phyloP scores from a whole-genome alignment of 345 rosid species.

The Hibiscus mutabilis region DNA sequence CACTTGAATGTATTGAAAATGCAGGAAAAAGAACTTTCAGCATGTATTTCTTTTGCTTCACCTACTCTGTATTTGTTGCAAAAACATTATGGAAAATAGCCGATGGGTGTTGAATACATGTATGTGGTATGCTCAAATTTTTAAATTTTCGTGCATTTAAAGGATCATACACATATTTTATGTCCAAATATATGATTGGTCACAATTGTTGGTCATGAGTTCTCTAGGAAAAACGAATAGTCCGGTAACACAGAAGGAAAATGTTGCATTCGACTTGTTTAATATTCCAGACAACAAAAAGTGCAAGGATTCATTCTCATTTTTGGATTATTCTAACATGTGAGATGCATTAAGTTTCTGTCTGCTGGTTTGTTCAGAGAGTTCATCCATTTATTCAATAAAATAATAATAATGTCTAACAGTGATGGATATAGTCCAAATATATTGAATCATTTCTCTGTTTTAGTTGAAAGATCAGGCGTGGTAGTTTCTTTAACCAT shows the following conservation, averaged over 20 bases:
- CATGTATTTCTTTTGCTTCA: constrained; percentile 22
- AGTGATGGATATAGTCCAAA: no score
- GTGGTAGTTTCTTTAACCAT: no score
- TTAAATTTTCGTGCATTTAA: not conserved
- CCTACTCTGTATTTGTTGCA: not conserved
- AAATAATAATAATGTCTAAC: no score
- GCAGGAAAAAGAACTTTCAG: constrained; percentile 77
- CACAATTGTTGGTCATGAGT: not conserved
- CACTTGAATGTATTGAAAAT: constrained; percentile 43
- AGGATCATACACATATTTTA: not conserved
- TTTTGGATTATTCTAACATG: not conserved
- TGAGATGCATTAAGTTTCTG: not conserved
- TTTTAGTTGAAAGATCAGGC: no score
- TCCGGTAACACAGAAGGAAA: not conserved
- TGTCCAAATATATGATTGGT: not conserved
- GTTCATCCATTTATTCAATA: no score
- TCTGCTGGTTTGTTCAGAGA: no score
- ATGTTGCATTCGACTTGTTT: not conserved
- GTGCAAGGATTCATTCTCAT: not conserved
- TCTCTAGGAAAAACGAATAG: not conserved
- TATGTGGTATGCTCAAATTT: not conserved
- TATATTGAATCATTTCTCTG: no score
- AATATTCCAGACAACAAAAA: not conserved
- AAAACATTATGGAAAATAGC: not conserved
- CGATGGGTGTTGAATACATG: not conserved